A percentile compares a stretch with the other conserved stretches of the same genome.
Evolutionary conservation across 495 filamentous ascomycete genomes (phyloP).

Genomic region (Hypomontagnella submonticulosa): DNA sequence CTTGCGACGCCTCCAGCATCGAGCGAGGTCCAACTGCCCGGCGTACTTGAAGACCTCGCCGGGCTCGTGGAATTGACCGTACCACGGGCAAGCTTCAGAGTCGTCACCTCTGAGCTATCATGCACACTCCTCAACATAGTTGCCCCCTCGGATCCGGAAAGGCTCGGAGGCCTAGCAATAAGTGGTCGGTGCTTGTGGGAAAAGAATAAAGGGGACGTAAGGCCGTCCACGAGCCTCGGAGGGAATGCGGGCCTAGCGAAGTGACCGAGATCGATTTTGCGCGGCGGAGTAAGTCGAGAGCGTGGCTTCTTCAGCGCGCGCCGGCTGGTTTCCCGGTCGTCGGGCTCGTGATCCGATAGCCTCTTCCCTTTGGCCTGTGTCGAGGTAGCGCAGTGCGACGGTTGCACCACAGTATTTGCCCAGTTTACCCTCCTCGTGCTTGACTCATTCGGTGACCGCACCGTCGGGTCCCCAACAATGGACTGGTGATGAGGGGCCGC

Average conservation of each 20-base stretch:
- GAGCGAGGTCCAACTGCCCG: conserved; percentile 57
- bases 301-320: conserved; percentile 42
- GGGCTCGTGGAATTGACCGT: conserved; percentile 62
- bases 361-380: conserved; percentile 42
- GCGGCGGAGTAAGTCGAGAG: conserved; percentile 45
- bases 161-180: conserved; percentile 62
- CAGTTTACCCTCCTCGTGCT: conserved; percentile 26
- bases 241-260: conserved; percentile 44
- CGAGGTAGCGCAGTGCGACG: conserved; percentile 32
- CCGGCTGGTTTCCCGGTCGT: conserved; percentile 30
- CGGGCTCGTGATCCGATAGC: conserved; percentile 39
- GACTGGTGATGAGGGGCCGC: conserved; percentile 35
- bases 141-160: conserved; percentile 64
- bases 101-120: conserved; percentile 66
- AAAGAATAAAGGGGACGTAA: conserved; percentile 68
- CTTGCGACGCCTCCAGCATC: conserved; percentile 52
- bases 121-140: conserved; percentile 68
- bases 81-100: conserved; percentile 70
- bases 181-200: conserved; percentile 59
- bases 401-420: conserved; percentile 23
- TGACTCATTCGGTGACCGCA: conserved; percentile 35
- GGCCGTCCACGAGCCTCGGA: conserved; percentile 37
- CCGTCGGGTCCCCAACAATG: conserved; percentile 30
- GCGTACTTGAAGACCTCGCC: conserved; percentile 59
- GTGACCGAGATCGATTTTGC: conserved; percentile 47